These are phyloP conservation scores for Drosera spatulata DNA, from an alignment of 179 eudicot species.

Conservation along the genomic window DNA sequence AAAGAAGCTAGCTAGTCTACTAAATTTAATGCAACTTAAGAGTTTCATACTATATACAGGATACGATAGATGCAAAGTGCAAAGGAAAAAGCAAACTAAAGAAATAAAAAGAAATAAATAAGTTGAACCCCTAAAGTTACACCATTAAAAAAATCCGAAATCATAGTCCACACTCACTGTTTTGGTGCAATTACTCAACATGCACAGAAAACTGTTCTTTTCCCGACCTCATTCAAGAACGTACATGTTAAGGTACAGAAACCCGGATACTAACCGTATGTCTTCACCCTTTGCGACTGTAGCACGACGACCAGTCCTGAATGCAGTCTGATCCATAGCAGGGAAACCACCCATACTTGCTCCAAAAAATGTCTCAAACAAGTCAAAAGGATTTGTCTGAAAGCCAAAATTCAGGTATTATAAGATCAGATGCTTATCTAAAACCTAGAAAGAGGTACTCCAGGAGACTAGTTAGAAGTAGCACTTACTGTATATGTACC, in stretches of 20 bases:
- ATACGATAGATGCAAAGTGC: too few species aligned
- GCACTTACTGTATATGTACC: slow-evolving; percentile 83
- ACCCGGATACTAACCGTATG: slow-evolving; percentile 63
- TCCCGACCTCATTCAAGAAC: too few species aligned
- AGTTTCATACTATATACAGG: too few species aligned
- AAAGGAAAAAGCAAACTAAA: too few species aligned
- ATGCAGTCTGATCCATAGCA: slow-evolving; percentile 65
- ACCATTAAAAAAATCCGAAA: too few species aligned
- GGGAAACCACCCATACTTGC: slow-evolving; percentile 74
- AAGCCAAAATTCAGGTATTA: slow-evolving; percentile 3
- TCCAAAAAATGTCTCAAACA: slow-evolving; percentile 97
- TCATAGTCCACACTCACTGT: too few species aligned
- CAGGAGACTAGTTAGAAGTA: slow-evolving; percentile 5
- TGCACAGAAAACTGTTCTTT: neutral
- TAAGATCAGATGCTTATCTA: slow-evolving; percentile 5
- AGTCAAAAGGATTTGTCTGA: slow-evolving; percentile 98
- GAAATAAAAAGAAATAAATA: too few species aligned
- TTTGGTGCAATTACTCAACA: too few species aligned
- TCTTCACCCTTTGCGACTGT: slow-evolving; percentile 90
- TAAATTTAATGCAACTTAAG: too few species aligned
- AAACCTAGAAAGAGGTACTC: slow-evolving; percentile 2
- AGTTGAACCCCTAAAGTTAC: too few species aligned
- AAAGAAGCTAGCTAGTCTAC: too few species aligned
- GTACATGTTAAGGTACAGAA: neutral
- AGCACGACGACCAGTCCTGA: slow-evolving; percentile 61